Base-by-base conservation (phyloP, 2,329 filamentous ascomycete species). In the Onygenales sp. region DNA sequence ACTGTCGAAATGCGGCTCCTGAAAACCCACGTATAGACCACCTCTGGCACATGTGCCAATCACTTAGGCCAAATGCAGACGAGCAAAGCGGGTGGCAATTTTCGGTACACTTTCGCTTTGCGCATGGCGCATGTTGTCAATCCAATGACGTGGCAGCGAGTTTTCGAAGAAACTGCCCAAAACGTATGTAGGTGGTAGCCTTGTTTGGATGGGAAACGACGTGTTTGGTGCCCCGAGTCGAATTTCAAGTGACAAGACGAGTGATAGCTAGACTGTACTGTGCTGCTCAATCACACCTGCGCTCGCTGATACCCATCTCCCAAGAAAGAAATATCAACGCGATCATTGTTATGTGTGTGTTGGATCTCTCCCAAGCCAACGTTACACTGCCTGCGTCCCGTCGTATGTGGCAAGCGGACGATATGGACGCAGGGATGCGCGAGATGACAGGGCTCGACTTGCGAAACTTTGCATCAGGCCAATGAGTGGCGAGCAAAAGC, bases 391-490 rank as follows among this genome's bases (percentile, higher is more conserved):
- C 65, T 62, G 64, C 65, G 61, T 56, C 59, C 57, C 58, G 57
- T 55, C 57, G 60, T 56, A 59, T 58, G 54, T 4, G 14, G 39
- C 32, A 34, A 32, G 27, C 14, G 14, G 49, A 36, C 32, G 31
- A 34, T 34, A 37, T 2, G 32, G 32, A 33, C 31, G 39, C 39
- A 51, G 49, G 39, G 39, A 27, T 14, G 31, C 49, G 49, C 49
- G 31, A 43, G 48, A 34, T 75, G 74, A 78, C 74, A 69, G 73
- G 58, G 63, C 81, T 85, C 82, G 65, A 85, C 82, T 81, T 78
- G 63, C 42, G 43, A 53, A 53, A 52, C 58, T 61, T 65, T 60
- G 61, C 63, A 60, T 57, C 57, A 59, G 58, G 63, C 65, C 66
- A 65, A 55, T 58, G 57, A 54, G 54, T 54, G 55, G 58, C 59